phyloP scores from a whole-genome alignment of 352 stramenopile genomes.

The Phytopythium boreale region DNA sequence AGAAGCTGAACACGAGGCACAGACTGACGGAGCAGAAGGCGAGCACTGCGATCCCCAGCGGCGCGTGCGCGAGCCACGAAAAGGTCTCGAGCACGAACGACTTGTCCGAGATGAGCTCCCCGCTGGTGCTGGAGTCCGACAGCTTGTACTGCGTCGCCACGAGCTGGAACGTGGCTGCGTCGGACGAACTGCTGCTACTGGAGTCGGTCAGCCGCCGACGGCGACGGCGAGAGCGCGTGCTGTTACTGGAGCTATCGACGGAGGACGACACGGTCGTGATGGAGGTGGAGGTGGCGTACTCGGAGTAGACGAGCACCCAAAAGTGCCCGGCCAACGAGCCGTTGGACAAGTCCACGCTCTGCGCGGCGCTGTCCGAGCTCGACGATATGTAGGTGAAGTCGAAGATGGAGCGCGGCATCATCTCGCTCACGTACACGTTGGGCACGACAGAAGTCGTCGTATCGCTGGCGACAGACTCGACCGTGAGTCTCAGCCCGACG shows the following conservation, averaged over 20 bases:
- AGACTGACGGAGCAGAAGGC: slow-evolving; percentile 33
- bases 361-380: slow-evolving; percentile 14
- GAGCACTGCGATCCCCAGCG: slow-evolving; percentile 47
- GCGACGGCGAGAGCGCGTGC: background rate
- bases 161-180: slow-evolving; percentile 30
- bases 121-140: slow-evolving; percentile 3
- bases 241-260: background rate
- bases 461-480: slow-evolving; percentile 17
- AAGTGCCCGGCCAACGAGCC: slow-evolving; percentile 60
- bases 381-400: slow-evolving; percentile 68
- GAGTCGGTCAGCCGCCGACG: slow-evolving; percentile 1
- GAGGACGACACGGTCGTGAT: slow-evolving; percentile 13
- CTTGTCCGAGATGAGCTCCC: slow-evolving; percentile 37
- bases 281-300: slow-evolving; percentile 31
- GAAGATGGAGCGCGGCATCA: slow-evolving; percentile 64
- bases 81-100: slow-evolving; percentile 47
- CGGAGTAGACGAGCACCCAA: slow-evolving; percentile 72
- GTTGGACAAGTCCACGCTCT: slow-evolving; percentile 48
- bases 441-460: slow-evolving; percentile 17
- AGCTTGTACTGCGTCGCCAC: slow-evolving; percentile 39
- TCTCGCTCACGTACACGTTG: slow-evolving; percentile 72
- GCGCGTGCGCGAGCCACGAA: slow-evolving; percentile 45
- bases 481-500: slow-evolving; percentile 32
- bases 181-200: background rate
- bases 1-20: slow-evolving; percentile 40